Evolutionary conservation across 768 basidiomycete genomes (phyloP), one percentile per base, ranked within the genome.

Genomic region (Suillus decipiens): DNA sequence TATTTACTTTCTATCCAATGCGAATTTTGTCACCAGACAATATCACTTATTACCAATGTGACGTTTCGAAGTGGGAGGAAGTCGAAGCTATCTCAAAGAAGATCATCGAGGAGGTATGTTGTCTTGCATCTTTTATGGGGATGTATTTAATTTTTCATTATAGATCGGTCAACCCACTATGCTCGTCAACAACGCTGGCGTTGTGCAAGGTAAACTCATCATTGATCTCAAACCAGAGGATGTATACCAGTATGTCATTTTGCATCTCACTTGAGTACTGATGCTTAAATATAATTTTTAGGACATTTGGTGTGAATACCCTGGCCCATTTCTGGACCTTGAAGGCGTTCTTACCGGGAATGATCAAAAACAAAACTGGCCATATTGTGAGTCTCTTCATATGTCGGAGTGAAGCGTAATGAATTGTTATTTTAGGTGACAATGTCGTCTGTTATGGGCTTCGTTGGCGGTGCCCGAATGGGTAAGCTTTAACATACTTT

Each of bases 121-220:
- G 10, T 12, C 37, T 58, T 31, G 6, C 17, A 15, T 37, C 50
- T 33, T 11, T 7, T 39, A 24, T 34, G 24, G 33, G 42, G 33
- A 19, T 15, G 39, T 61, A 28, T 65, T 63, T 36, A 47, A 55
- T 1, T 59, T 55, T 51, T 50, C 36, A 53, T 54, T 33, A 37
- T 68, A 96, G 93, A 81, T 96, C 59, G 96, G 93, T 3, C 83
- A 91, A 63, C 93, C 93, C 0, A 97, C 97, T 0, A 83, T 98
- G 43, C 78, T 99, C 28, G 81, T 99, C 68, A 99, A 98, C 78
- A 98, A 96, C 71, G 97, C 96, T 0, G 97, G 96, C 22, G 88
- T 97, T 62, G 93, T 92, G 31, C 92, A 95, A 76, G 95, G 95
- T 31, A 96, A 95, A 69, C 77, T 88, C 2, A 77, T 99, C 37